Base-by-base conservation (phyloP, 495 filamentous ascomycete species). In the Penicillium simplicissimum region DNA sequence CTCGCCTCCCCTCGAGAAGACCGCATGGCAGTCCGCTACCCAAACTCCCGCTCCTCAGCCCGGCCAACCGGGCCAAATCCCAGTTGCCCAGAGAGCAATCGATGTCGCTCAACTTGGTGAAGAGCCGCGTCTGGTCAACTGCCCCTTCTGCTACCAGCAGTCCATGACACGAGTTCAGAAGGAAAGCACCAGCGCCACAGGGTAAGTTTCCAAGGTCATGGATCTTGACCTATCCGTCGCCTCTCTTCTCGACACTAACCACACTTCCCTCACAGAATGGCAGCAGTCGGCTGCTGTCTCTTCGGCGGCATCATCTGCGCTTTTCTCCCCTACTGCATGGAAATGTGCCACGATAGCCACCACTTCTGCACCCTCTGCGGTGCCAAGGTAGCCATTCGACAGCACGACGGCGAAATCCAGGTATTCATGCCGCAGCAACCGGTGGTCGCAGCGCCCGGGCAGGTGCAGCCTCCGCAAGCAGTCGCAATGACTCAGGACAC, bases 281-380 rank as follows among this genome's bases (percentile, higher is more conserved):
- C 64, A 1, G 64, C 64, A 2, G 53, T 60, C 5, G 38, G 52
- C 31, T 66, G 64, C 23, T 66, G 64, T 66, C 57, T 66, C 8
- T 57, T 66, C 11, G 64, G 64, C 10, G 64, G 64, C 6, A 63
- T 66, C 31, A 40, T 35, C 47, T 62, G 61, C 10, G 64, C 64
- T 8, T 66, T 63, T 15, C 34, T 66, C n/a, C 64, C 64, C 0
- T 66, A 31, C 28, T 66, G 64, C 17, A 57, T 63, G 52, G 45
- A 66, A 40, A 63, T 66, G 64, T 66, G 64, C 19, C 64, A 66
- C 19, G 64, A 66, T 13, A 25, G 42, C 8, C 64, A 66, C 35
- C 64, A 66, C 34, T 66, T 66, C 47, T 66, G 64, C 9, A 48
- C 57, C 19, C 60, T 60, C n/a, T 66, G 64, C 19, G 48, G 48